Evolutionary conservation across 768 basidiomycete genomes (phyloP).

Genomic region (Cystoderma amianthinum): DNA sequence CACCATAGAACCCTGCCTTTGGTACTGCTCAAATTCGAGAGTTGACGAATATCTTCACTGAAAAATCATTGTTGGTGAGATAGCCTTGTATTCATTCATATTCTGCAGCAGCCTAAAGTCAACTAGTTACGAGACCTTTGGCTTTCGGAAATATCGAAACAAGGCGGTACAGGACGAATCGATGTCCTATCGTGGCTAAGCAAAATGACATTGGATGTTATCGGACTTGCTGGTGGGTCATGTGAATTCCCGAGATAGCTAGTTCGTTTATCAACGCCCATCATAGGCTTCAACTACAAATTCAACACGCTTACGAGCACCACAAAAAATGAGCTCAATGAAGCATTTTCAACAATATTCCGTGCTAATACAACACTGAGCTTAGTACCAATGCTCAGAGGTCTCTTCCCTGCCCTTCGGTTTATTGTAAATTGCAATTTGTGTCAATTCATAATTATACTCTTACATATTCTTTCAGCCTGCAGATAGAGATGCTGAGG

Average conservation of each 20-base stretch:
- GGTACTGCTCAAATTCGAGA: slow-evolving; percentile 52
- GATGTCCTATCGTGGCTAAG: slow-evolving; percentile 63
- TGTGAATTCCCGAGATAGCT: too few species aligned
- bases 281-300: slow-evolving; percentile 28
- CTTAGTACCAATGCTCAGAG: slow-evolving; percentile 22
- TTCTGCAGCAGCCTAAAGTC: not conserved
- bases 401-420: slow-evolving; percentile 26
- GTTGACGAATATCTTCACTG: slow-evolving; percentile 48
- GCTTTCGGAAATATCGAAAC: slow-evolving; percentile 23
- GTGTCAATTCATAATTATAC: too few species aligned
- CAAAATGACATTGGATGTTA: slow-evolving; percentile 67
- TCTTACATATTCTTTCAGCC: slow-evolving; percentile 18
- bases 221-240: slow-evolving; percentile 59
- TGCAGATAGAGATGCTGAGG: slow-evolving; percentile 17
- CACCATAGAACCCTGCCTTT: slow-evolving; percentile 63
- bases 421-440: slow-evolving; percentile 26
- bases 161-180: slow-evolving; percentile 24
- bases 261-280: too few species aligned
- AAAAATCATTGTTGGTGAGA: slow-evolving; percentile 43
- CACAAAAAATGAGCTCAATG: slow-evolving; percentile 40
- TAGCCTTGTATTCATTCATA: not conserved
- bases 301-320: slow-evolving; percentile 21
- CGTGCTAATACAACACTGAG: slow-evolving; percentile 29
- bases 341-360: slow-evolving; percentile 48
- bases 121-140: slow-evolving; percentile 44